Conservation (phyloP, 305 asterid species). For the Solanum hybrid region DNA sequence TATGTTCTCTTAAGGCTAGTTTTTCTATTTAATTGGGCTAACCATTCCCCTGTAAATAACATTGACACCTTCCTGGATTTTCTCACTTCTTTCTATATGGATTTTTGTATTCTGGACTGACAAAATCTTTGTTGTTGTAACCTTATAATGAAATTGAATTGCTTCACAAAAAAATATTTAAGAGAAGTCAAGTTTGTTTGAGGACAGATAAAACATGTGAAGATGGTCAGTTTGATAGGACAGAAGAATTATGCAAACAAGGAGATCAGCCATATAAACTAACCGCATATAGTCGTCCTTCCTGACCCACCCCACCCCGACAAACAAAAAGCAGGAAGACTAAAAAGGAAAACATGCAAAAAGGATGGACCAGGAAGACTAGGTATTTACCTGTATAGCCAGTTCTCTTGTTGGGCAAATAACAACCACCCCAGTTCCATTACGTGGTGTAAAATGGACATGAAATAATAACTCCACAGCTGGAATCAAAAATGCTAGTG, state of each 20-base stretch:
- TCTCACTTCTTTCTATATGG: not conserved
- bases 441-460: slow-evolving; percentile 50
- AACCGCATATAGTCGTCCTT: not conserved
- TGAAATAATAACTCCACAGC: slow-evolving; percentile 72
- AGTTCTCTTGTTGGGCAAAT: slow-evolving; percentile 97
- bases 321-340: not conserved
- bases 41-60: not conserved
- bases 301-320: not conserved
- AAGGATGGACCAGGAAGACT: not conserved
- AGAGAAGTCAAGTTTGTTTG: not conserved
- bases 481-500: slow-evolving; percentile 83
- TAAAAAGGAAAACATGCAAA: not conserved
- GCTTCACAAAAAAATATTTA: not conserved
- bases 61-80: not conserved
- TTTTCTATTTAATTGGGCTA: not conserved
- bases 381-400: slow-evolving; percentile 63
- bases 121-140: not conserved
- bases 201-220: not conserved
- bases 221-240: not conserved
- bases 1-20: not conserved
- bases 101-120: not conserved
- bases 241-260: not conserved
- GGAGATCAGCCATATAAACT: not conserved
- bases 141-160: not conserved
- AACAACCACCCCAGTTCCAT: slow-evolving; percentile 84